Base-by-base conservation (phyloP, 2,329 filamentous ascomycete species). In the Aspergillus ibericus region DNA sequence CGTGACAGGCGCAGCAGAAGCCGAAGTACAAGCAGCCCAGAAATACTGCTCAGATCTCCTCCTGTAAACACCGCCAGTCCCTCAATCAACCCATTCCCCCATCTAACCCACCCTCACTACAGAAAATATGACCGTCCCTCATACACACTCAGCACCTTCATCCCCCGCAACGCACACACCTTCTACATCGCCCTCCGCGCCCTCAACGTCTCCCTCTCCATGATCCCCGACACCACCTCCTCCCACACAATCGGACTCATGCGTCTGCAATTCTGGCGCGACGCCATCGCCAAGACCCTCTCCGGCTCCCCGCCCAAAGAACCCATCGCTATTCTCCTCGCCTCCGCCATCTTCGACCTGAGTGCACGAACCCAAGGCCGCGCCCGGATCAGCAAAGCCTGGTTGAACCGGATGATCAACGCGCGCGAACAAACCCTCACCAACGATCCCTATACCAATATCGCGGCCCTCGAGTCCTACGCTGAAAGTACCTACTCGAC, bases 401-500 rank as follows among this genome's bases (percentile, higher is more conserved):
- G 90, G 89, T 80, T 92, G 34, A 82, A 86, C 55, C 86, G 92
- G 51, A 81, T 98, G 65, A 88, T 98, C 69, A 88, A 83, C 70
- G 89, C 92, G 4, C 83, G 95, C 53, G 91, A 96, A 75, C 88
- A 90, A 69, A 86, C 93, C 68, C 86, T 97, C 76, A 87, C 88
- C 40, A 95, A 96, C 72, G 85, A 89, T 20, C 92, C 93, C 0
- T 97, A 92, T 69, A 80, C 89, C 0, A 89, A 79, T 50, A 75
- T 98, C 47, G 82, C 85, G 2, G 83, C 87, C 0, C 78, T 98
- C 53, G 95, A 99, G 70, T 88, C 86, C 48, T 97, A 98, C 70
- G 91, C 91, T 0, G 95, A 99, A 76, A 92, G 92, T 67, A 98
- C 95, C 1, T 98, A 98, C 77, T 92, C 92, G 16, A 96, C 92